Evolutionary conservation across 257 asterid genomes (phyloP).

Genomic region (Phtheirospermum japonicum): DNA sequence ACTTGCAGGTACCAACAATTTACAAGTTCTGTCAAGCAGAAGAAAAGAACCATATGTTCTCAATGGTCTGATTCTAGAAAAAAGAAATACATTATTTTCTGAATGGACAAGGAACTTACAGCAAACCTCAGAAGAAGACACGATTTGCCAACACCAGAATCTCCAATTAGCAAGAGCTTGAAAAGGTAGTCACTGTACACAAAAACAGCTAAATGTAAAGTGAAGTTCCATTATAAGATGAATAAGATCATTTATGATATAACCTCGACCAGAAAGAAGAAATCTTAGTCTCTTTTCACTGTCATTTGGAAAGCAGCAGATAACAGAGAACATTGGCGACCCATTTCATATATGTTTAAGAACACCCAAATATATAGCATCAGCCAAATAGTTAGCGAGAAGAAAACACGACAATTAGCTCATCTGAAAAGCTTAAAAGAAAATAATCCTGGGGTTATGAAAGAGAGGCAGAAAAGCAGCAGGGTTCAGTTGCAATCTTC

Average conservation of each 20-base stretch:
- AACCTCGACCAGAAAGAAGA: slow-evolving; percentile 13
- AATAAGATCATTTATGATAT: slow-evolving; percentile 18
- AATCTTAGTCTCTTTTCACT: neutral
- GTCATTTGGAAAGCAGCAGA: slow-evolving; percentile 1
- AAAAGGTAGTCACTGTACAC: slow-evolving; percentile 63
- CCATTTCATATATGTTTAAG: neutral
- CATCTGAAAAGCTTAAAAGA: too few relatives aligned
- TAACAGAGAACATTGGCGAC: neutral
- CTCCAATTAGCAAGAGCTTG: slow-evolving; percentile 77
- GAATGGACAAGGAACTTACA: slow-evolving; percentile 49
- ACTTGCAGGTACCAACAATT: neutral
- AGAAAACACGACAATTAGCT: neutral
- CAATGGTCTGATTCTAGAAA: neutral
- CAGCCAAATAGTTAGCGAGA: neutral
- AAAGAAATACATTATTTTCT: too few relatives aligned
- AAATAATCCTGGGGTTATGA: too few relatives aligned
- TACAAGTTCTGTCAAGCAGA: too few relatives aligned
- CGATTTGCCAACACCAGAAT: slow-evolving; percentile 74
- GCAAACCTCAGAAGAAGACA: slow-evolving; percentile 80
- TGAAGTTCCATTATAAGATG: slow-evolving; percentile 5
- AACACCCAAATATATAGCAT: neutral
- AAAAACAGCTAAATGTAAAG: slow-evolving; percentile 12
- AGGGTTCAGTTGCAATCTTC: slow-evolving; percentile 5
- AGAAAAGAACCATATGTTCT: neutral
- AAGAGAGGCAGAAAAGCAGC: too few relatives aligned